A percentile compares a stretch with the other conserved stretches of the same genome.
phyloP scores from a whole-genome alignment of 352 stramenopile species.

The Phytophthora hybrid region DNA sequence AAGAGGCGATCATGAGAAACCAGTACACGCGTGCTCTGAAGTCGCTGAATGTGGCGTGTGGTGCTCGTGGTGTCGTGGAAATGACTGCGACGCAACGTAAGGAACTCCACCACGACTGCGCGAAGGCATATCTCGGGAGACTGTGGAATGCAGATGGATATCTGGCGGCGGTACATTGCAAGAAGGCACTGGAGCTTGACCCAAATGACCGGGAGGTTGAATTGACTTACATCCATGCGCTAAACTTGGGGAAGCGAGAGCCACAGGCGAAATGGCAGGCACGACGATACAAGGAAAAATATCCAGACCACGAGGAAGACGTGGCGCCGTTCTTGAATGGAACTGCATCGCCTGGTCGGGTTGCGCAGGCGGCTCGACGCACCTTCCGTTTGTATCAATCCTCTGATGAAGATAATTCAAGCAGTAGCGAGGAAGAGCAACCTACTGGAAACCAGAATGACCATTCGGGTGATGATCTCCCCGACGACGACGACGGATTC shows the following conservation, averaged over 20 bases:
- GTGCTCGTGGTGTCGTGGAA: constrained; percentile 32
- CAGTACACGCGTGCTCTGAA: constrained; percentile 53
- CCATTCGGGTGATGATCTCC: constrained; percentile 31
- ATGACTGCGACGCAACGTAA: constrained; percentile 51
- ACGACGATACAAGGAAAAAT: constrained; percentile 53
- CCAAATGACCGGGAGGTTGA: constrained; percentile 54
- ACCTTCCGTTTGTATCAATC: constrained; percentile 28
- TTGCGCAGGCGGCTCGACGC: constrained; percentile 2
- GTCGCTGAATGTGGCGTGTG: constrained; percentile 47
- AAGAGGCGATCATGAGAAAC: constrained; percentile 14
- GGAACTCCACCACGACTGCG: constrained; percentile 66
- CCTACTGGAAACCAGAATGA: constrained; percentile 24
- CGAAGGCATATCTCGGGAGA: constrained; percentile 72
- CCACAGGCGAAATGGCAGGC: constrained; percentile 54
- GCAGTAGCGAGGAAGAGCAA: constrained; percentile 36
- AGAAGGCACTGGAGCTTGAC: constrained; percentile 67
- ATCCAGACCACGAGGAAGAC: constrained; percentile 55
- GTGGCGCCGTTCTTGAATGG: constrained; percentile 46
- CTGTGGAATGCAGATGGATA: constrained; percentile 76
- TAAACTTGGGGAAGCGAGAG: constrained; percentile 52
- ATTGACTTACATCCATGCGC: constrained; percentile 67
- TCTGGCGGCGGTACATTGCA: constrained; percentile 69
- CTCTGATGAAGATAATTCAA: constrained; percentile 39
- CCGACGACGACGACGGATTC: constrained; percentile 51
- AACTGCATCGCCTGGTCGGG: constrained; percentile 2